phyloP scores from a whole-genome alignment of 2,329 filamentous ascomycete species.

The Phoma sp. region DNA sequence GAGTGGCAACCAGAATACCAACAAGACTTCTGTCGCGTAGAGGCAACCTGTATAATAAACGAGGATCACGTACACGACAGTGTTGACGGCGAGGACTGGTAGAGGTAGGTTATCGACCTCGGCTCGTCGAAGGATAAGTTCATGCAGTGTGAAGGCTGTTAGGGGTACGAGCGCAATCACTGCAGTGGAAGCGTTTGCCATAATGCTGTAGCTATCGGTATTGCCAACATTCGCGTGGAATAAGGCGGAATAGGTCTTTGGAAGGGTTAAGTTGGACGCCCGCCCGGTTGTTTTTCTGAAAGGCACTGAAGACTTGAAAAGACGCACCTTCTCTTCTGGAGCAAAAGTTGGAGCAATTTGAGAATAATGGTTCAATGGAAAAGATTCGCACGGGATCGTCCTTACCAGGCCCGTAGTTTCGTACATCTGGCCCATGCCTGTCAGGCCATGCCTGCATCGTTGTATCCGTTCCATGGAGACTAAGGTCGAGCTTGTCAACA shows the following conservation, averaged over 20 bases:
- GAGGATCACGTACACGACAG: slow-evolving; percentile 17
- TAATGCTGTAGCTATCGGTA: not conserved
- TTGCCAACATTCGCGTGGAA: not conserved
- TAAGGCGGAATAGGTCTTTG: no score
- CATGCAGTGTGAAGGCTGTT: slow-evolving; percentile 22
- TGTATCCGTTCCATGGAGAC: not conserved
- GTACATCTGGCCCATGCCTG: not conserved
- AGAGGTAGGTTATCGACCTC: slow-evolving; percentile 27
- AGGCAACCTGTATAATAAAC: slow-evolving; percentile 15
- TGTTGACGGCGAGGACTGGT: slow-evolving; percentile 16
- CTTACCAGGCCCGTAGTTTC: no score
- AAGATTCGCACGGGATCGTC: no score
- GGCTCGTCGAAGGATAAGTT: slow-evolving; percentile 22
- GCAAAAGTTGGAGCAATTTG: no score
- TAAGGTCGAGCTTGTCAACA: not conserved
- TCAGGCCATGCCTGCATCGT: slow-evolving; percentile 2
- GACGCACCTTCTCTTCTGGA: no score
- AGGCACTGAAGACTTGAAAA: no score
- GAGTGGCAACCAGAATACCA: slow-evolving; percentile 26
- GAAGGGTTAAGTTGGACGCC: no score
- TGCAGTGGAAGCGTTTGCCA: not conserved
- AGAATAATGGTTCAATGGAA: no score
- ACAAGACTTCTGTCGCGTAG: slow-evolving; percentile 15
- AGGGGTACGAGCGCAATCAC: slow-evolving; percentile 14
- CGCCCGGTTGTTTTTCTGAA: no score